Evolutionary conservation across 1,284 basidiomycete species (phyloP).

Genomic region (Rhodotorula mucilaginosa): DNA sequence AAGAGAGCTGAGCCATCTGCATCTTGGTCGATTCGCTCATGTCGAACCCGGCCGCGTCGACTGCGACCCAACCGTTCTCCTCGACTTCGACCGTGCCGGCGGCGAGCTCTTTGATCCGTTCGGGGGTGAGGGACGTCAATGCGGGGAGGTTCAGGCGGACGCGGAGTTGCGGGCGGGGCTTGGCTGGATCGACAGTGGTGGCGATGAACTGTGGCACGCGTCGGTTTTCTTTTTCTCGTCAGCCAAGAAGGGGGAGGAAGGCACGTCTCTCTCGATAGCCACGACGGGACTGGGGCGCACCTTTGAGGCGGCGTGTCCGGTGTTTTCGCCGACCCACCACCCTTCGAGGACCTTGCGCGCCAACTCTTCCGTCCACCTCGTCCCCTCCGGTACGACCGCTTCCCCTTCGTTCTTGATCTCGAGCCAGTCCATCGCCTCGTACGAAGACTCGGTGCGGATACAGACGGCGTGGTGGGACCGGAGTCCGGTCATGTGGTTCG

Average conservation of each 20-base stretch:
- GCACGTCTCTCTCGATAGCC: neutral
- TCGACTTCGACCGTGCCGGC: neutral
- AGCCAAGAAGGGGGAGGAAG: neutral
- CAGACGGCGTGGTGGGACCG: conserved; percentile 16
- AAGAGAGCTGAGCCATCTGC: conserved; percentile 1
- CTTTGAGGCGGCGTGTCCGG: conserved; percentile 18
- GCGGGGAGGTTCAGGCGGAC: conserved; percentile 27
- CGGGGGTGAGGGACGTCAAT: neutral
- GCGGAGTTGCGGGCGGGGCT: neutral
- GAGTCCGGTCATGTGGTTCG: conserved; percentile 20
- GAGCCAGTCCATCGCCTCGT: conserved; percentile 21
- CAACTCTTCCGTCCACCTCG: conserved; percentile 13
- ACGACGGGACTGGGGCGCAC: neutral
- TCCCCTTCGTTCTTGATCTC: conserved; percentile 6
- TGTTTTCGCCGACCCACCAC: conserved; percentile 34
- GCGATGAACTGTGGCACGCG: conserved; percentile 20
- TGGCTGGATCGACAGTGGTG: neutral
- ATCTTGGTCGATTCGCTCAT: conserved; percentile 16
- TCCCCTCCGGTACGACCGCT: neutral
- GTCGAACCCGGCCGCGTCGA: conserved; percentile 8
- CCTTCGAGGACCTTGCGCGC: conserved; percentile 16
- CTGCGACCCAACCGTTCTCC: conserved; percentile 13
- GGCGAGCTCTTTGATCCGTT: neutral
- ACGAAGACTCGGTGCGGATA: conserved; percentile 6
- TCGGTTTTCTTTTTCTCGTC: too few relatives aligned